Evolutionary conservation across 805 yeast genomes (phyloP), one percentile per base, ranked within the genome.

Genomic region (Wickerhamiella azymoides): DNA sequence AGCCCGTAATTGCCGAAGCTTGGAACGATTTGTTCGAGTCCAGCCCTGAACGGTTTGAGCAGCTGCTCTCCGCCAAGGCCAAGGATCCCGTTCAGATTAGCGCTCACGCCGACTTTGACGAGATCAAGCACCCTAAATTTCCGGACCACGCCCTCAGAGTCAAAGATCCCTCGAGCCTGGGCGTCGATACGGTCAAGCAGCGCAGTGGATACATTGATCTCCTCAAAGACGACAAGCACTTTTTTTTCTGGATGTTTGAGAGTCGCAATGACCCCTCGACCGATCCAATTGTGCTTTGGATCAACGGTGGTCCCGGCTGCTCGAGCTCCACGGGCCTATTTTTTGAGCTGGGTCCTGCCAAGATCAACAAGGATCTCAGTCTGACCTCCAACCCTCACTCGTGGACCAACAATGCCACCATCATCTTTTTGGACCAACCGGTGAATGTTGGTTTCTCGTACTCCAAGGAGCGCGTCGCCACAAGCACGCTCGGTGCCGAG

Each of bases 291-390:
- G 73, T 86, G 45, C 68, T 86, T 57, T 85, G 94, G 96, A 70
- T 89, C 58, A 88, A 89, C 61, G 96, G 96, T 51, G 96, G 96
- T 10, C 96, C 96, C 41, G 96, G 96, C n/a, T 88, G 96, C 63
- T 84, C 95, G 1, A 83, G 95, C 1, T 66, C 84, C 60, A 84
- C 94, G 14, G 97, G 97, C 14, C 71, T 88, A 52, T 80, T 89
- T 61, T 88, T 89, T 57, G 97, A 92, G 64, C 71, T 88, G 56
- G 97, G 98, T 21, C 95, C 97, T 9, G 74, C 95, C 1, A 71
- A 82, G 13, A 79, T 89, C 52, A 75, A 75, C 60, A 77, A 77
- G 54, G 74, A 80, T 47, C 63, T 77, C 46, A 66, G 82, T 54
- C 77, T 80, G 56, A 89, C 92, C 19, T 68, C 65, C 62, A 89